Conservation (phyloP, 108 stramenopile species). For the Phaeodactylum tricornutum region DNA sequence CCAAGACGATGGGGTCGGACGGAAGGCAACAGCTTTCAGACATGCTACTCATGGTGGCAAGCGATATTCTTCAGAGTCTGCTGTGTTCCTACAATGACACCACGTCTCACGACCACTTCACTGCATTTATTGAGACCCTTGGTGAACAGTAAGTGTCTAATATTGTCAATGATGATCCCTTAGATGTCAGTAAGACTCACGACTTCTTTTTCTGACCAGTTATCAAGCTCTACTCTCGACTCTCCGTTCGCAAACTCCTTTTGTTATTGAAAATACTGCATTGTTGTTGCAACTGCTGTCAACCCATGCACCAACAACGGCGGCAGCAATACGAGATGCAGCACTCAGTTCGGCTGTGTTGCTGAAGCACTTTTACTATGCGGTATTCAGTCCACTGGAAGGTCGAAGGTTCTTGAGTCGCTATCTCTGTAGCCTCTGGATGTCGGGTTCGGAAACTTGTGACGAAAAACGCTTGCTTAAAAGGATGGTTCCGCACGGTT, state of each 20-base stretch:
- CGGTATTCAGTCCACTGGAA: conserved; percentile 58
- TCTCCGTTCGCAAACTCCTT: conserved; percentile 43
- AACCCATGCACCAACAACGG: conserved; percentile 38
- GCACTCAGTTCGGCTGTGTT: conserved; percentile 54
- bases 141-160: conserved; percentile 13
- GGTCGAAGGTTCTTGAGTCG: conserved; percentile 64
- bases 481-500: conserved; percentile 61
- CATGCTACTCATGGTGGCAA: conserved; percentile 43
- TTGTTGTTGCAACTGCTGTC: conserved; percentile 53
- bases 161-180: too few species aligned
- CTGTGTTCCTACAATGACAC: conserved; percentile 53
- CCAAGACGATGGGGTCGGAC: conserved; percentile 2
- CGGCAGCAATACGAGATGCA: conserved; percentile 42
- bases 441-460: conserved; percentile 49
- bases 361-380: conserved; percentile 66
- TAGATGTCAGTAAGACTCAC: too few species aligned
- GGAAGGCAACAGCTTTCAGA: conserved; percentile 14
- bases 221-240: conserved; percentile 47
- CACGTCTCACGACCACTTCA: conserved; percentile 41
- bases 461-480: conserved; percentile 51
- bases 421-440: conserved; percentile 72
- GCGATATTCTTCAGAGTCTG: conserved; percentile 49
- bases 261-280: conserved; percentile 73
- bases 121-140: conserved; percentile 27
- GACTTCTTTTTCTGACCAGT: too few species aligned